Evolutionary conservation across 306 rosid genomes (phyloP).

Genomic region (Ammopiptanthus mongolicus): DNA sequence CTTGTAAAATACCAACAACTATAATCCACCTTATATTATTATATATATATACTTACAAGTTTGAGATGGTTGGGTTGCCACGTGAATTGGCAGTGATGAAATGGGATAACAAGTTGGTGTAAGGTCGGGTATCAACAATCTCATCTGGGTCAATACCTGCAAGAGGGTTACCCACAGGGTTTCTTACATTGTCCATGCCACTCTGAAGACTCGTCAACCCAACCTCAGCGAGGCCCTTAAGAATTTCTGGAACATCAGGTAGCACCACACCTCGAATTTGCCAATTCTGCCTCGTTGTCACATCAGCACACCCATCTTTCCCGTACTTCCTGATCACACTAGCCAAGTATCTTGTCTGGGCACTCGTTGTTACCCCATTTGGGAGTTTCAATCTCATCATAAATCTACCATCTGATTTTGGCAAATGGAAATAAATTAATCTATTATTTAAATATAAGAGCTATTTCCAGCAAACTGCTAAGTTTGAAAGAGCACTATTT

Average conservation of each 20-base stretch:
- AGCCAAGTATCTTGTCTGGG: slow-evolving; percentile 71
- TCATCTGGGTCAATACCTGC: slow-evolving; percentile 86
- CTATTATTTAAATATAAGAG: neutral
- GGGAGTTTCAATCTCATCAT: slow-evolving; percentile 98
- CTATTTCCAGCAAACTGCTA: neutral
- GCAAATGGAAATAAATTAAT: neutral
- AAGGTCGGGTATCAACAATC: slow-evolving; percentile 82
- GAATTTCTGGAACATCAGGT: slow-evolving; percentile 83
- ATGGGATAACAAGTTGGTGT: slow-evolving; percentile 74
- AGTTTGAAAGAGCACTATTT: neutral
- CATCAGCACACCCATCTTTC: slow-evolving; percentile 92
- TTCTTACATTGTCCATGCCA: slow-evolving; percentile 98
- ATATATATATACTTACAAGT: slow-evolving; percentile 53
- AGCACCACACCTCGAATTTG: slow-evolving; percentile 86
- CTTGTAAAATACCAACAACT: neutral
- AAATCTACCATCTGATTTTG: slow-evolving; percentile 79
- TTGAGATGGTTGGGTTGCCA: slow-evolving; percentile 68
- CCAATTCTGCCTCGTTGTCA: slow-evolving; percentile 95
- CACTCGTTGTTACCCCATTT: slow-evolving; percentile 88
- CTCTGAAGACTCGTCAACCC: slow-evolving; percentile 93
- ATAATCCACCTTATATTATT: neutral
- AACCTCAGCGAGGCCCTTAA: slow-evolving; percentile 71
- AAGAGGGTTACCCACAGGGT: slow-evolving; percentile 95
- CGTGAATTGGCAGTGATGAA: slow-evolving; percentile 70
- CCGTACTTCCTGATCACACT: slow-evolving; percentile 83